These are phyloP conservation scores for Dryas drummondii DNA, from an alignment of 306 rosid species.

Conservation along the genomic window DNA sequence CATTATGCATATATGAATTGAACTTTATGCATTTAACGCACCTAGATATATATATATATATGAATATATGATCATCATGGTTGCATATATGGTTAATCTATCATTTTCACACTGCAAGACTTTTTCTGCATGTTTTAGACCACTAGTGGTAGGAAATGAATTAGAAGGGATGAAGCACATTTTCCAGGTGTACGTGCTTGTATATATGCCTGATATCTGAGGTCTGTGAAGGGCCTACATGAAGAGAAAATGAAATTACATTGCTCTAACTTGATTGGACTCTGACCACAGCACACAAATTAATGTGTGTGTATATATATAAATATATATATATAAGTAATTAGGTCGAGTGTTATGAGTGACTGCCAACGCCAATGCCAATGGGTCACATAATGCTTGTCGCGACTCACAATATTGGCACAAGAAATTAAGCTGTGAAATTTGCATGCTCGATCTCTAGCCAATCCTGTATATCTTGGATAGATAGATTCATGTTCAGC, in stretches of 20 bases:
- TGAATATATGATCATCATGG: no score
- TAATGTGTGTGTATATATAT: no score
- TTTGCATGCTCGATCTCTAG: slow-evolving; percentile 20
- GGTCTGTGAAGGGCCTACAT: slow-evolving; percentile 32
- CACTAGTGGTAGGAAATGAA: no score
- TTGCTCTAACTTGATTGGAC: slow-evolving; percentile 22
- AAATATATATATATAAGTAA: no score
- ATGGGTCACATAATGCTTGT: slow-evolving; percentile 14
- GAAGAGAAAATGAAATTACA: not conserved
- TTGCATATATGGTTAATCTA: no score
- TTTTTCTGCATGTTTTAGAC: no score
- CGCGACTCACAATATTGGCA: slow-evolving; percentile 22
- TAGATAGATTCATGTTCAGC: slow-evolving; percentile 40
- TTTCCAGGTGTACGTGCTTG: not conserved
- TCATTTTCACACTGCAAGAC: no score
- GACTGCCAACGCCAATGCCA: no score
- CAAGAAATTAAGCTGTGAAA: not conserved
- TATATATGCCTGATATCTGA: slow-evolving; percentile 30
- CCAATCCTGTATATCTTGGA: slow-evolving; percentile 27
- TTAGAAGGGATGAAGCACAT: slow-evolving; percentile 5
- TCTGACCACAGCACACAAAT: slow-evolving; percentile 18
- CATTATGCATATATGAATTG: no score
- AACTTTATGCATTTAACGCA: no score
- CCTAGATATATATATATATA: no score
- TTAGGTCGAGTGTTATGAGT: not conserved